Conservation (phyloP, 2,329 filamentous ascomycete genomes). For the Cladophialophora yegresii region DNA sequence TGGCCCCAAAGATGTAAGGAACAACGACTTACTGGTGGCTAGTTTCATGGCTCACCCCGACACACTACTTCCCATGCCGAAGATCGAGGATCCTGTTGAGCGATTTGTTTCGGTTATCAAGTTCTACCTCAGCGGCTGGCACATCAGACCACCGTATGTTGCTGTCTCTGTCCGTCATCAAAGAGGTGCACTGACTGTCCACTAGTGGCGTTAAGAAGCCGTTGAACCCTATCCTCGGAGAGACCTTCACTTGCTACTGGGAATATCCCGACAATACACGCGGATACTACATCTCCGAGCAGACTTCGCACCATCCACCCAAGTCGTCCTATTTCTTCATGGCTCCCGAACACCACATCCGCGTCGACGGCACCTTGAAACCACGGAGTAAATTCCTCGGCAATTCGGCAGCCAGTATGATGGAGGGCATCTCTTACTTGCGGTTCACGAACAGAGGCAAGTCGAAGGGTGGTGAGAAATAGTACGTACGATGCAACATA, state of each 20-base stretch:
- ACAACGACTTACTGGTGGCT: slow-evolving; percentile 35
- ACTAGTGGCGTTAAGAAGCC: slow-evolving; percentile 94
- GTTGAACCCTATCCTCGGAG: slow-evolving; percentile 91
- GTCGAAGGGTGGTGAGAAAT: slow-evolving; percentile 73
- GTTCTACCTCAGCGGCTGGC: slow-evolving; percentile 98
- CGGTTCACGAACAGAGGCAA: slow-evolving; percentile 76
- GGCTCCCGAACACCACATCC: slow-evolving; percentile 88
- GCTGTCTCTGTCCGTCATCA: slow-evolving; percentile 4
- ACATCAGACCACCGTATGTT: slow-evolving; percentile 91
- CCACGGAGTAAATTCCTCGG: slow-evolving; percentile 92
- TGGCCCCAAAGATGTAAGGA: slow-evolving; percentile 7
- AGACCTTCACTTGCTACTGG: slow-evolving; percentile 95
- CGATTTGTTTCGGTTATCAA: slow-evolving; percentile 95
- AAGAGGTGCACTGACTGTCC: slow-evolving; percentile 25
- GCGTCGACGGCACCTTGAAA: slow-evolving; percentile 93
- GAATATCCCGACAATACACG: slow-evolving; percentile 79
- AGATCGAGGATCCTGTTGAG: slow-evolving; percentile 82
- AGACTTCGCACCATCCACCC: slow-evolving; percentile 96
- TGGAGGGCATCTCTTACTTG: slow-evolving; percentile 93
- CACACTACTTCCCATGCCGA: slow-evolving; percentile 82
- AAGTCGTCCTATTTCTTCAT: slow-evolving; percentile 99
- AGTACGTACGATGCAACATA: slow-evolving; percentile 60
- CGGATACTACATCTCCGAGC: slow-evolving; percentile 95
- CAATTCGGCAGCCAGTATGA: slow-evolving; percentile 95
- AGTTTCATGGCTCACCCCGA: slow-evolving; percentile 99